Evolutionary conservation across 2,329 filamentous ascomycete genomes (phyloP), one percentile per base, ranked within the genome.

Genomic region (Tolypocladium album): DNA sequence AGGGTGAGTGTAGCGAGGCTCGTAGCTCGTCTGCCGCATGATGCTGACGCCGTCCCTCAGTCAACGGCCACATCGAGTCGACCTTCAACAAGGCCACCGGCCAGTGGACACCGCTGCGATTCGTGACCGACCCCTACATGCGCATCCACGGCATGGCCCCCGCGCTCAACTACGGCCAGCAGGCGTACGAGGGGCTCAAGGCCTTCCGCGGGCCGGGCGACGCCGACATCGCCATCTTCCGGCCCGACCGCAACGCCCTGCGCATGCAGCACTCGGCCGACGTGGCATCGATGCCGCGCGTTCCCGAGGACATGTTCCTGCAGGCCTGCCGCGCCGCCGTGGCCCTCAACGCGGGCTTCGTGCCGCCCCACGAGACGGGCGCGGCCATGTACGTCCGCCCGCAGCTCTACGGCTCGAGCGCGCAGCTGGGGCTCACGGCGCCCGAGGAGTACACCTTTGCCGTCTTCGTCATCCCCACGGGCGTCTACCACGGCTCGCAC

Each of bases 161-260:
- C 0, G 93, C 86, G 52, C 84, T 97, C 65, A 99, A 99, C 82
- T 99, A 99, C 74, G 92, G 93, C 61, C 92, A 96, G 72, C 94
- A 97, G 78, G 93, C 91, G 68, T 99, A 96, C 79, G 94, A 99
- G 74, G 94, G 94, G n/a, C 86, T 97, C 72, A 97, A 97, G 76
- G 92, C 93, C 59, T 97, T 97, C 82, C 91, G 93, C 64, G 79
- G 82, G 2, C 89, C 91, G 22, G 78, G 82, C 61, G 84, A 88
- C 72, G 72, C 79, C 61, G 75, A 77, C 61, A 92, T 97, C 76
- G 85, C 86, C 71, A 84, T 97, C 73, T 97, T 97, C 84, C 88
- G 93, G 5, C 90, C 93, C 0, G 82, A 87, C 69, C 86, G 88
- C 71, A 97, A 97, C 73, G 94, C 92, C 43, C 75, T 78, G 50